Base-by-base conservation (phyloP, 23 red algal genomes). In the Cyanidioschyzon merolae region DNA sequence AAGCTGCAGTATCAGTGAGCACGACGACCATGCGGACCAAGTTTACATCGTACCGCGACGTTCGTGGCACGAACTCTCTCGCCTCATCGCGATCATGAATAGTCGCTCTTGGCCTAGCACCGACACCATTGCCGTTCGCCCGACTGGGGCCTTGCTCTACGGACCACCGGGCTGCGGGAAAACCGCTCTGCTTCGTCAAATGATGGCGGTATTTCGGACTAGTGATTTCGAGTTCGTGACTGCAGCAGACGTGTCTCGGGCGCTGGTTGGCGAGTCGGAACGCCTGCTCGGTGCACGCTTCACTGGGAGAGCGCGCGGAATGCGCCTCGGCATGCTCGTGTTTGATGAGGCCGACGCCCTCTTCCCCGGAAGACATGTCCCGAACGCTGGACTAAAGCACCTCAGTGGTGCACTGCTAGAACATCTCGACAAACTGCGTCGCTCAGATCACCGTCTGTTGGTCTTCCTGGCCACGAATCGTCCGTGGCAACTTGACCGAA, bases 101-200 rank as follows among this genome's bases (percentile, higher is more conserved):
- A 21, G 12, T 21, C n/a, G n/a, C n/a, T n/a, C n/a, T n/a, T 54
- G 45, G 45, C 12, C 21, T 54, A 21, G 45, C 21, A 7, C 7
- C 45, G 45, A 54, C 12, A 21, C 7, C 21, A 54, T 54, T 21
- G 45, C 12, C 45, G 21, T 7, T 54, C 41, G 78, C 38, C 78
- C 78, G 38, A 58, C 41, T 0, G 78, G 78, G 16, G 78, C 68
- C 0, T 58, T 81, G 45, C 41, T 81, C 7, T 81, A 63, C 68
- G 78, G 78, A 15, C 78, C 78, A 16, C 78, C 78, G 3, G 78
- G 78, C 39, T 81, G 78, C 41, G 78, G 78, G 37, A 81, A 81
- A 58, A 81, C 78, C 0, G 34, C 68, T 21, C 68, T 81, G 38
- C 37, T 71, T 17, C 59, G 68, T 37, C 58, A 67, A 0, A 40